Base-by-base conservation (phyloP, 768 basidiomycete genomes). In the Pleurotus cornucopiae region DNA sequence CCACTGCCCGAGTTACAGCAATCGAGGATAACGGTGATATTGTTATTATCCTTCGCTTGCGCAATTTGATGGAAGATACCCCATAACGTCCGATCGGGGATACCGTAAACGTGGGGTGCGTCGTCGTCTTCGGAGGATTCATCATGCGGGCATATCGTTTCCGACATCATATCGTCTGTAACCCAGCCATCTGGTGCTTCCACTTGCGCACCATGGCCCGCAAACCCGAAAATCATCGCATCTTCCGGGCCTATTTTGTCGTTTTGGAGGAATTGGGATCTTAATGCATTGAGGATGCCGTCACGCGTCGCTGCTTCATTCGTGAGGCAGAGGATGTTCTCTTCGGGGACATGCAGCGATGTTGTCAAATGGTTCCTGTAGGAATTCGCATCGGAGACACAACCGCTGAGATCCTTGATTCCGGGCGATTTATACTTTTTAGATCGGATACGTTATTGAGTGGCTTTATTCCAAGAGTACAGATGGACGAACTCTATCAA, bases 121-220 rank as follows among this genome's bases (percentile, higher is more conserved):
- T 12, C 11, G 21, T 40, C 41, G n/a, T 52, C 43, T 9, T 26
- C 48, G 20, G 46, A 16, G 23, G 38, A 20, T 55, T 53, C 45
- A 41, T 58, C 59, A 46, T 57, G 34, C 34, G 57, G 57, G 30
- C 59, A 60, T n/a, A 60, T 58, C 21, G 49, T 55, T 21, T 58
- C 59, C 30, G 52, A 23, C 18, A 20, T 25, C 18, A 30, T 41
- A 14, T 30, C 53, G 25, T 41, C n/a, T 6, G 51, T 44, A 13
- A 20, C 4, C 59, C 51, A 60, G 7, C 41, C 20, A 12, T 20
- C 43, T 2, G 58, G 59, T 4, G 57, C 59, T 25, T 12, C 26
- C 20, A 54, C 57, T 11, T 49, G 57, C 39, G 43, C 37, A 21
- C 59, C 59, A 47, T 60, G 59, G n/a, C 59, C 59, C 16, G 57